phyloP scores from a whole-genome alignment of 106 monocot genomes.

The Amphibolis antarctica region DNA sequence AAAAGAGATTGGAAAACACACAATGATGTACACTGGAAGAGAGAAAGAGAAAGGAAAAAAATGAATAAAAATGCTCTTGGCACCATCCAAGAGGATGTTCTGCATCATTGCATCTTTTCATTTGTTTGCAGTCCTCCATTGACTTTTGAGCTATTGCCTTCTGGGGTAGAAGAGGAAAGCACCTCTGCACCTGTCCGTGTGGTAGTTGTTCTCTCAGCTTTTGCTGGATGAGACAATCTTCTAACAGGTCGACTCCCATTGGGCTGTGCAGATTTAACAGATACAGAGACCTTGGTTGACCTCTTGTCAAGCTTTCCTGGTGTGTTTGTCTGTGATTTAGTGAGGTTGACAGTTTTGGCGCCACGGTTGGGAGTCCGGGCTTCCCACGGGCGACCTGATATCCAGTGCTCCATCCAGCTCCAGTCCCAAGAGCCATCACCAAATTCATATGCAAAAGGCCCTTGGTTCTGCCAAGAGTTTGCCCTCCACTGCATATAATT shows the following conservation, averaged over 20 bases:
- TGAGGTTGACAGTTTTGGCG: slow-evolving; percentile 13
- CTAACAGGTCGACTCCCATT: slow-evolving; percentile 23
- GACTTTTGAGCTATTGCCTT: neutral
- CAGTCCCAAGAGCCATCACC: slow-evolving; percentile 69
- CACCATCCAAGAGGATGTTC: no score
- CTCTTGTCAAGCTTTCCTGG: slow-evolving; percentile 2
- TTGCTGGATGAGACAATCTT: slow-evolving; percentile 12
- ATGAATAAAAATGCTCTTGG: no score
- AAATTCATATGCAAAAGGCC: slow-evolving; percentile 42
- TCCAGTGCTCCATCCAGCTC: slow-evolving; percentile 87
- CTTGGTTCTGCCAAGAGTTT: slow-evolving; percentile 33
- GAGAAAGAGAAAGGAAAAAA: no score
- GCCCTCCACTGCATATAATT: slow-evolving; percentile 51
- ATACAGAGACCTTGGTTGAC: slow-evolving; percentile 5
- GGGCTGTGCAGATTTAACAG: slow-evolving; percentile 9
- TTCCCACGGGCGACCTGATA: slow-evolving; percentile 87
- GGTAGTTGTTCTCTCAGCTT: slow-evolving; percentile 12
- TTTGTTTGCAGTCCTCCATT: slow-evolving; percentile 3
- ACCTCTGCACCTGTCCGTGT: slow-evolving; percentile 20
- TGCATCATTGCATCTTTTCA: neutral
- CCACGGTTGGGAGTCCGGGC: slow-evolving; percentile 13
- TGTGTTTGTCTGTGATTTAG: slow-evolving; percentile 19
- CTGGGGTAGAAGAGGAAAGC: neutral
- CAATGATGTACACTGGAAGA: no score
- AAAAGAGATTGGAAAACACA: no score